Evolutionary conservation across 768 basidiomycete genomes (phyloP).

Genomic region (Pulveroboletus frians): DNA sequence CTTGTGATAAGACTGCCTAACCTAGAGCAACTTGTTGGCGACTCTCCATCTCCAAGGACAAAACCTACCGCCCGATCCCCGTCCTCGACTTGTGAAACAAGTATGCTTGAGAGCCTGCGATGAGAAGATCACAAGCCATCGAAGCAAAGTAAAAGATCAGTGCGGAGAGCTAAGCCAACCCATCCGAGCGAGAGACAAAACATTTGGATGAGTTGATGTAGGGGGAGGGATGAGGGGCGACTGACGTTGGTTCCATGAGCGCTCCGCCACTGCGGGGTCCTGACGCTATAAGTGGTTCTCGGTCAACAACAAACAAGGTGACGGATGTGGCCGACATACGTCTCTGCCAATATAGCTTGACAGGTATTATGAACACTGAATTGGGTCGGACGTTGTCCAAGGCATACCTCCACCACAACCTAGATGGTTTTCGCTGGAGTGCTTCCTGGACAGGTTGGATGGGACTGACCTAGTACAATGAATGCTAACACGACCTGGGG

Average conservation of each 20-base stretch:
- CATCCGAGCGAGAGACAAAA: not conserved
- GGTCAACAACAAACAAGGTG: not conserved
- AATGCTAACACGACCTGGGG: constrained; percentile 25
- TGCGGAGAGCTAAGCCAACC: constrained; percentile 24
- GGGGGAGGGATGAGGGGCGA: not conserved
- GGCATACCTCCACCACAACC: constrained; percentile 28
- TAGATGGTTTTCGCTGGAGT: constrained; percentile 1
- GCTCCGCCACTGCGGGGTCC: constrained; percentile 31
- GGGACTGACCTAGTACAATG: constrained; percentile 23
- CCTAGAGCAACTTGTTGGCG: constrained; percentile 8
- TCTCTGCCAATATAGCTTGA: constrained; percentile 31
- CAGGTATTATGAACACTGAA: constrained; percentile 1
- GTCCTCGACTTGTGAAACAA: constrained; percentile 30
- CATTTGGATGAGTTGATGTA: not conserved
- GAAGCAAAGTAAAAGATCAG: constrained; percentile 31
- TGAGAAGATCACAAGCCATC: constrained; percentile 31
- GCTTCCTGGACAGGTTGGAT: not conserved
- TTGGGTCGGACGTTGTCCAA: not conserved
- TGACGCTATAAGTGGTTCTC: constrained; percentile 12
- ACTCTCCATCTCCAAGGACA: not conserved
- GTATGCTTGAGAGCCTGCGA: constrained; percentile 32
- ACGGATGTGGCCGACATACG: constrained; percentile 11
- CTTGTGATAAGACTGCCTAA: constrained; percentile 31
- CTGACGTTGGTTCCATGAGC: constrained; percentile 31
- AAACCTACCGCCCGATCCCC: constrained; percentile 25